Base-by-base conservation (phyloP, 139 green algal genomes). In the Pleodorina starrii region DNA sequence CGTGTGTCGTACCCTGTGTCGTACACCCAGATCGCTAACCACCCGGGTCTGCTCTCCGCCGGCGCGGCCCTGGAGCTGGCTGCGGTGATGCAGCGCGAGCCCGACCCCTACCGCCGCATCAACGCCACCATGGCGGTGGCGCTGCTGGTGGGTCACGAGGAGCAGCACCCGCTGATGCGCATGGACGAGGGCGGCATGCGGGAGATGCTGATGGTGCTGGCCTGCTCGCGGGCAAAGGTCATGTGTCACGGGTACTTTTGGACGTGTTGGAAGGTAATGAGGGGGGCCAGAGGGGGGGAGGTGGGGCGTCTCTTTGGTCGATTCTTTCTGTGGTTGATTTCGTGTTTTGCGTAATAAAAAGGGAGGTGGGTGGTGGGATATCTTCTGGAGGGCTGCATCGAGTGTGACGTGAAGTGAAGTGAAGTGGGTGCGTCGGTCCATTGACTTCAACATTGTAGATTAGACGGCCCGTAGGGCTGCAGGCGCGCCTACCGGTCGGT, bases 91-190 rank as follows among this genome's bases (percentile, higher is more conserved):
- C 63, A 90, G 46, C 59, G 59, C 27, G 77, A 90, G 76, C 29
- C 48, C 40, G 77, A 91, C 68, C 80, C 81, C 5, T 87, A 77
- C 46, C 43, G 46, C 32, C 80, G 90, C 59, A 90, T 93, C 80
- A 93, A 93, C 86, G 73, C 79, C 60, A 89, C 90, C 46, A 82
- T 91, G 74, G 76, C 81, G 14, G 68, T 91, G 60, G 86, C 82
- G 32, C 75, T 87, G 79, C 57, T 93, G 50, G 81, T 93, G 59
- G 90, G 90, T 27, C 79, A 90, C 35, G 90, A 91, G 73, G 88
- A 87, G 74, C 75, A 87, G 71, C 36, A 88, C 69, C 40, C 54
- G 27, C 59, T 86, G 80, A 60, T 88, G 78, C 36, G 43, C 5
- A 57, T 89, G 88, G 80, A 84, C 38, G 78, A 89, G 81, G 60